Conservation (phyloP, 257 asterid species). For the Solanum pennellii region DNA sequence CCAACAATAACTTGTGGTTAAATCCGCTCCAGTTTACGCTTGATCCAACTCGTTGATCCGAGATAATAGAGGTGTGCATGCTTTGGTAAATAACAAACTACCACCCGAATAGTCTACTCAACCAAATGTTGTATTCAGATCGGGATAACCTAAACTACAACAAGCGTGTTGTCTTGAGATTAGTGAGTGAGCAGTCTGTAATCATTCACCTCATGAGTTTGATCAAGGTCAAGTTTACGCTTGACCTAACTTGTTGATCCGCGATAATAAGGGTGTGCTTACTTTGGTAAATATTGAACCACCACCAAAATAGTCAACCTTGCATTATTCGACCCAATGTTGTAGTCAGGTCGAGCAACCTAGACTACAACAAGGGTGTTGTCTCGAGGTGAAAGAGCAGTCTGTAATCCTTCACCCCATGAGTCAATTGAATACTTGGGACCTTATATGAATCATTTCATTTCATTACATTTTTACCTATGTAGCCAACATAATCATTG, state of each 20-base stretch:
- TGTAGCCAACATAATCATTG: background rate
- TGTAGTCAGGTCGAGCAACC: background rate
- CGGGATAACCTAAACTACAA: too few species aligned
- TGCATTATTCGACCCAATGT: background rate
- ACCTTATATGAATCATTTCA: background rate
- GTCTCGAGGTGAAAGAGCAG: background rate
- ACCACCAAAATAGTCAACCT: background rate
- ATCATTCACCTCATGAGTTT: background rate
- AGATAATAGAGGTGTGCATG: background rate
- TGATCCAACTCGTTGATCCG: background rate
- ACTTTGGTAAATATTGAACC: background rate
- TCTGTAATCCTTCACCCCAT: background rate
- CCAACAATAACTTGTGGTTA: background rate
- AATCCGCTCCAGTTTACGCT: background rate
- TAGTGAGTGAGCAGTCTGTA: too few species aligned
- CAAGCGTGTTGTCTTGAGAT: too few species aligned
- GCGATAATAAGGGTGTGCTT: background rate
- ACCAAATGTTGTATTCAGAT: too few species aligned
- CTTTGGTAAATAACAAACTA: background rate
- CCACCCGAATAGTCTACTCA: background rate
- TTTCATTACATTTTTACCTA: background rate
- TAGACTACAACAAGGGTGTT: background rate
- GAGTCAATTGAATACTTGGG: background rate
- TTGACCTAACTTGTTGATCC: background rate
- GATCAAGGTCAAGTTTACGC: background rate